These are phyloP conservation scores for Plantago major DNA, from an alignment of 257 asterid genomes.

Conservation along the genomic window DNA sequence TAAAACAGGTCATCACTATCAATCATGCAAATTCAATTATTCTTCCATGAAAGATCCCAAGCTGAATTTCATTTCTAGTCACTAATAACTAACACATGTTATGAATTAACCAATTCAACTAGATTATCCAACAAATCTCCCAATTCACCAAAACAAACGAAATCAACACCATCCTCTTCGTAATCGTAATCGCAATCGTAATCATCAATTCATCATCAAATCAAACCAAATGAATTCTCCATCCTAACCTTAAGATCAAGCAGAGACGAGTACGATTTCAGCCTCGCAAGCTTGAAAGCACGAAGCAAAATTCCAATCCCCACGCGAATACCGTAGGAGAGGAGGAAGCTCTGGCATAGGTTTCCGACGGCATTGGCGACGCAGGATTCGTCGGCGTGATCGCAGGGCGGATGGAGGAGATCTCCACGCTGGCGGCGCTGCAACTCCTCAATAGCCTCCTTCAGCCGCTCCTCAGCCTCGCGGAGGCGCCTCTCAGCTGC, in stretches of 20 bases:
- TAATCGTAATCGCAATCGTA: no score
- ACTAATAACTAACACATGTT: neutral
- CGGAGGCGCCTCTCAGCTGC: constrained; percentile 72
- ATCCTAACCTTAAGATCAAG: constrained; percentile 99
- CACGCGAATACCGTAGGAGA: constrained; percentile 93
- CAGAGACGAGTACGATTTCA: constrained; percentile 92
- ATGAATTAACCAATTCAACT: neutral
- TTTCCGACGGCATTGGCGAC: constrained; percentile 95
- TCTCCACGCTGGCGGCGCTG: constrained; percentile 77
- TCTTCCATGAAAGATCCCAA: no score
- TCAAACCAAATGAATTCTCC: neutral
- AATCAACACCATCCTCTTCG: neutral
- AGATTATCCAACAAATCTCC: constrained; percentile 10
- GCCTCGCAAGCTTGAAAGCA: constrained; percentile 95
- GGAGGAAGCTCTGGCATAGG: constrained; percentile 93
- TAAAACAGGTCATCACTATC: no score
- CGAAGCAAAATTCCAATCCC: constrained; percentile 99
- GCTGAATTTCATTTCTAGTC: no score
- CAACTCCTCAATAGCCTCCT: constrained; percentile 87
- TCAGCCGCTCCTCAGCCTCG: constrained; percentile 82
- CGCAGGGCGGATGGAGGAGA: constrained; percentile 65
- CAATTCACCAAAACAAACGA: constrained; percentile 3
- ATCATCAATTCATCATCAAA: neutral
- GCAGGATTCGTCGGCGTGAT: constrained; percentile 93
- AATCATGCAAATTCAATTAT: no score